Base-by-base conservation (phyloP, 768 basidiomycete genomes). In the Russula foetens region DNA sequence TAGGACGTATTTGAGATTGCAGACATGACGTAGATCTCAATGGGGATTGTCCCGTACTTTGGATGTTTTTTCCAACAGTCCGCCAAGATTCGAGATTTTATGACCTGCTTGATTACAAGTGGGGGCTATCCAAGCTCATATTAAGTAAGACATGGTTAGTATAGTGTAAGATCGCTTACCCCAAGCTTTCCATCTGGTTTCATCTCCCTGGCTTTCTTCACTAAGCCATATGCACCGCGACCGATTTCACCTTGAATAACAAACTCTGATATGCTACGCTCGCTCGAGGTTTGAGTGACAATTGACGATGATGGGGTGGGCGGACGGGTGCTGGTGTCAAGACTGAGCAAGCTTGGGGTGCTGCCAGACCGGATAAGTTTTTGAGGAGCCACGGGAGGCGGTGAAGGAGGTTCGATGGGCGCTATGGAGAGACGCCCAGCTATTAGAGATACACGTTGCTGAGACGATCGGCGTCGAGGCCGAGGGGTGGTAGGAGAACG, bases 51-150 rank as follows among this genome's bases (percentile, higher is more conserved):
- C 58, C 96, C 96, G 71, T 90, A 83, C 63, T 87, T 84, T 45
- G 90, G 89, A 71, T 99, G 96, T 69, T 90, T 91, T 77, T 98
- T 98, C 97, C 97, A 99, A 73, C 96, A 98, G 75, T 99, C 96
- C 31, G 96, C 96, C 54, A 99, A 81, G 61, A 99, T 99, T 53
- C 97, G 90, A 49, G 92, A 94, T 74, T 98, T 98, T 78, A 98
- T 95, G 69, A 98, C 87, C 73, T 97, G 95, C 70, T 99, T 99
- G 74, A 99, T 93, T 67, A 99, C 88, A 61, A 97, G 75, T 39
- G 89, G 85, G 4, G 93, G 88, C 92, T 94, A 68, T 8, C 68
- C 63, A 63, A 58, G 66, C 59, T 67, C 67, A 69, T 63, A 69
- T 66, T 60, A 53, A 41, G 41, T 60, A 53, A 41, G 41, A 59